Evolutionary conservation across 2,329 filamentous ascomycete species (phyloP), one percentile per base, ranked within the genome.

Genomic region (Fusarium concolor): DNA sequence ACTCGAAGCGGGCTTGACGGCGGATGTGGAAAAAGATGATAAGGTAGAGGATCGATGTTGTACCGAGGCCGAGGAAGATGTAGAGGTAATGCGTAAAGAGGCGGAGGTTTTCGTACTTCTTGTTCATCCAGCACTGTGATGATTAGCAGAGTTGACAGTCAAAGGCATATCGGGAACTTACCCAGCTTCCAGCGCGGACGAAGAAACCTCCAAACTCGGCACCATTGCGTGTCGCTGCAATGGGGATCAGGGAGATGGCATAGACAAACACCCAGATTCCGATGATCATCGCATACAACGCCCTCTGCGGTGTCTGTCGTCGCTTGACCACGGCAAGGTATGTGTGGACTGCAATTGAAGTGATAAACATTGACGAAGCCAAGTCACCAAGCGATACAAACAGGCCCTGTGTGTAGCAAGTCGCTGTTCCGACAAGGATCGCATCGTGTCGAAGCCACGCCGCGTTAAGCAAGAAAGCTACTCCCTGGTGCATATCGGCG

Each of bases 321-420:
- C 85, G 81, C 37, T 82, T 81, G 3, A 91, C 85, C 3, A 92
- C 85, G 0, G 85, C 86, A 9, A 88, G 80, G 68, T 90, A 92
- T 0, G 90, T 92, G 73, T 92, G 89, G 0, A 89, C 62, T 7
- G 89, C 90, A 68, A 92, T 91, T 2, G 82, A 80, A 4, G 87
- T 85, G 67, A 91, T 89, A 75, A 91, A 92, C 53, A 90, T 84
- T 63, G 88, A 90, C 24, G 87, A 89, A 0, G 88, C 83, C 54
- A 92, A 73, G 72, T 91, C 89, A 29, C 90, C 90, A 0, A 85
- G 86, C 6, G 88, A 90, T 4, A 92, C 81, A 46, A 92, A 87
- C 77, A 89, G 89, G n/a, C 89, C 90, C 76, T 93, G 90, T 0
- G 84, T 84, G 71, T 80, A 85, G 77, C 90, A 92, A 8, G 85